phyloP scores from a whole-genome alignment of 202 grass and related monocot genomes.

The Zizania palustris region DNA sequence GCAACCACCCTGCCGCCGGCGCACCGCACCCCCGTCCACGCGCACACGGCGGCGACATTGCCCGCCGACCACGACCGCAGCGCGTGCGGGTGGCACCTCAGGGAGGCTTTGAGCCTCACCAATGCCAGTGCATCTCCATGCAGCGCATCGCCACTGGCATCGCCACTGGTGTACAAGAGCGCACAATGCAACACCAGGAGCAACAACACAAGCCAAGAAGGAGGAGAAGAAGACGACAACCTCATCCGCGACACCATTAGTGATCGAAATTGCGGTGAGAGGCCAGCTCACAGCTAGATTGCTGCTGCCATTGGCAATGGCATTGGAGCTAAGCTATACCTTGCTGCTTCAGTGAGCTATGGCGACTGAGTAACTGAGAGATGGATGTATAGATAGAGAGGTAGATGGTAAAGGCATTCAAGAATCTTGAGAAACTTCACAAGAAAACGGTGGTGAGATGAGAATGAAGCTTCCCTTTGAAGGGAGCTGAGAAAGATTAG shows the following conservation, averaged over 20 bases:
- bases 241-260: conserved; percentile 22
- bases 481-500: conserved; percentile 32
- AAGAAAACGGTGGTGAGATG: conserved; percentile 43
- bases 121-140: conserved; percentile 62
- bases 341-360: conserved; percentile 25
- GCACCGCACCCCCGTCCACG: conserved; percentile 75
- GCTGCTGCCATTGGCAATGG: neutral
- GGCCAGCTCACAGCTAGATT: neutral
- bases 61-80: conserved; percentile 53
- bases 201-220: conserved; percentile 24
- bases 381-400: conserved; percentile 15
- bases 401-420: conserved; percentile 42
- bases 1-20: conserved; percentile 54
- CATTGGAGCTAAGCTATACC: conserved; percentile 9
- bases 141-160: conserved; percentile 5
- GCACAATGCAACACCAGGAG: conserved; percentile 15
- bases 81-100: conserved; percentile 44
- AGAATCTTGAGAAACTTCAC: conserved; percentile 65
- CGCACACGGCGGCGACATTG: conserved; percentile 57
- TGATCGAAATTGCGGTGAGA: neutral
- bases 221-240: neutral
- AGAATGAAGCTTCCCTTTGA: conserved; percentile 61
- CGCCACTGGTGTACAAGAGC: neutral
- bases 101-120: conserved; percentile 51
- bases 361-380: conserved; percentile 17